Evolutionary conservation across 805 yeast genomes (phyloP).

Genomic region (Ogataea chonburiensis): DNA sequence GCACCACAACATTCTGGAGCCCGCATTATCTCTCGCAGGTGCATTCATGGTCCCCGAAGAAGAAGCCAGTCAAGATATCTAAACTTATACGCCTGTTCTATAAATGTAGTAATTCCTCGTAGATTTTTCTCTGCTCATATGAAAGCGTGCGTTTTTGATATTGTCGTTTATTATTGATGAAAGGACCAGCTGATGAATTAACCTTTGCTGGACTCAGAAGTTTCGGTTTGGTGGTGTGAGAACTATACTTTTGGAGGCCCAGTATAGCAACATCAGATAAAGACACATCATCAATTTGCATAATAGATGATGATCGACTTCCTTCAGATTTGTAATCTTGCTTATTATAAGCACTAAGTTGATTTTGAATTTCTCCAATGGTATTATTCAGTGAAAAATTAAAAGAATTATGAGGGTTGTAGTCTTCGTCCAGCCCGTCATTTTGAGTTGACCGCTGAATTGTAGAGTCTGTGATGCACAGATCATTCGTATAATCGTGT

Average conservation of each 20-base stretch:
- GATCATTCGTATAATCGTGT: too few species aligned
- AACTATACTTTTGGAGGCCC: not conserved
- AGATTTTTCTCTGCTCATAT: conserved; percentile 51
- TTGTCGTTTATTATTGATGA: too few species aligned
- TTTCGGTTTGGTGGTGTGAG: too few species aligned
- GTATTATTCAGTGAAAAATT: conserved; percentile 34
- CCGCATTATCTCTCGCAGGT: conserved; percentile 82
- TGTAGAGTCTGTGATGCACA: too few species aligned
- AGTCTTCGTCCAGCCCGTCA: conserved; percentile 26
- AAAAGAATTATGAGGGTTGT: conserved; percentile 32
- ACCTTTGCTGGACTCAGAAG: too few species aligned
- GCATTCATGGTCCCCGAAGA: conserved; percentile 74
- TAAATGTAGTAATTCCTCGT: conserved; percentile 50
- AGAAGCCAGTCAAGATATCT: conserved; percentile 43
- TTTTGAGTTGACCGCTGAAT: not conserved
- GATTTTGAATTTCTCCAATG: conserved; percentile 34
- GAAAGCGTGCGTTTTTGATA: conserved; percentile 40
- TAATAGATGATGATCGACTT: too few species aligned
- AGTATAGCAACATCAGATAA: too few species aligned
- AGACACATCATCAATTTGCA: too few species aligned
- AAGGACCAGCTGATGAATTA: too few species aligned
- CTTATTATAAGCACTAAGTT: conserved; percentile 23
- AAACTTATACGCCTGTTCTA: too few species aligned
- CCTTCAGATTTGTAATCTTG: too few species aligned
- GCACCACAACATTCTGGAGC: conserved; percentile 80